phyloP scores from a whole-genome alignment of 2,329 filamentous ascomycete genomes.

The Cladorrhinum sp. region DNA sequence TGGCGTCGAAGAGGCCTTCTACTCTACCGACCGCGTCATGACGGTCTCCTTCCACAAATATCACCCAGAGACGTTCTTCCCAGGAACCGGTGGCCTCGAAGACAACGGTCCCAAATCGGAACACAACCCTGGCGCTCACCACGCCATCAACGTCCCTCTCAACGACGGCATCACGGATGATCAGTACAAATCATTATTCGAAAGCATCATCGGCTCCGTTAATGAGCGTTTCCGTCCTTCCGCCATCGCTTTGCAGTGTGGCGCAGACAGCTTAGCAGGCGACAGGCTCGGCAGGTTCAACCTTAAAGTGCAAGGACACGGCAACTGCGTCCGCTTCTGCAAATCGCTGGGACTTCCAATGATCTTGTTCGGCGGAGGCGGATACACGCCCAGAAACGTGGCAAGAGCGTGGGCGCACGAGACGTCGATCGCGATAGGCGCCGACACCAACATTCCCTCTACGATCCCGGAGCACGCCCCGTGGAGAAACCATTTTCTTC shows the following conservation, averaged over 20 bases:
- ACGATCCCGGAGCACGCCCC: conserved; percentile 77
- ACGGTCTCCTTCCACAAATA: conserved; percentile 97
- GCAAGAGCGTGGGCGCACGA: conserved; percentile 96
- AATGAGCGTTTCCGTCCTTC: conserved; percentile 82
- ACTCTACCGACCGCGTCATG: conserved; percentile 78
- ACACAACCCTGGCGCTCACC: conserved; percentile 82
- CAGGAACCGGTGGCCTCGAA: conserved; percentile 82
- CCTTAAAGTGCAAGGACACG: conserved; percentile 91
- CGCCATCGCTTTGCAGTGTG: conserved; percentile 92
- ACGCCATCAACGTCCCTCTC: conserved; percentile 85
- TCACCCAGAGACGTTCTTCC: conserved; percentile 79
- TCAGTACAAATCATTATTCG: conserved; percentile 83
- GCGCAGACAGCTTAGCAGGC: conserved; percentile 89
- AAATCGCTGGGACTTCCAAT: conserved; percentile 78
- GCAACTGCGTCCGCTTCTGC: conserved; percentile 83
- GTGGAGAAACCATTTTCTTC: conserved; percentile 84
- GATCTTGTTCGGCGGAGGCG: conserved; percentile 88
- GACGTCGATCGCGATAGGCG: conserved; percentile 82
- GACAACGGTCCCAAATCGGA: conserved; percentile 81
- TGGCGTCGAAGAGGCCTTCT: conserved; percentile 82
- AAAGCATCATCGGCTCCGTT: conserved; percentile 72
- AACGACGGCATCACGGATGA: conserved; percentile 89
- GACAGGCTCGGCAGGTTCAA: conserved; percentile 95
- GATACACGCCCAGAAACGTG: conserved; percentile 95
- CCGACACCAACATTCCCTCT: conserved; percentile 65